Evolutionary conservation across 768 basidiomycete species (phyloP).

Genomic region (Boletus fagicola): DNA sequence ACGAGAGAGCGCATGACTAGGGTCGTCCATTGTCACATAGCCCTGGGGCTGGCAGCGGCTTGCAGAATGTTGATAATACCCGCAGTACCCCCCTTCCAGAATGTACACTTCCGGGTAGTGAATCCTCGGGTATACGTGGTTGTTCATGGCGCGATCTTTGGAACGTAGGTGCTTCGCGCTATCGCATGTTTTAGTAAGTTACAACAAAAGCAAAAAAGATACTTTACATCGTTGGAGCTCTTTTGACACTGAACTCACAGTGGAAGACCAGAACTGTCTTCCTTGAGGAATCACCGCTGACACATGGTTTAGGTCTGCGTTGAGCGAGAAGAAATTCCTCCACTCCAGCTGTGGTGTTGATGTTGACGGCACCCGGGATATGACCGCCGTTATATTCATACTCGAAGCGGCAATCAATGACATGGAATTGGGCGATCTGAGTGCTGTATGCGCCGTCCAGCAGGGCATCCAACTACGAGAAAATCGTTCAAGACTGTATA

Average conservation of each 20-base stretch:
- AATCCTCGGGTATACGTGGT: conserved; percentile 85
- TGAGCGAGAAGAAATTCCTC: conserved; percentile 76
- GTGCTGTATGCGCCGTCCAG: conserved; percentile 71
- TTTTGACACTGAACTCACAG: conserved; percentile 94
- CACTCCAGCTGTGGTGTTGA: conserved; percentile 75
- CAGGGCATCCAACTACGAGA: conserved; percentile 67
- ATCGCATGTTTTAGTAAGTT: conserved; percentile 6
- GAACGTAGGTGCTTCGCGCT: conserved; percentile 94
- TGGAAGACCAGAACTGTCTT: conserved; percentile 94
- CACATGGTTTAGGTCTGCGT: conserved; percentile 60
- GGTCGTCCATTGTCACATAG: conserved; percentile 96
- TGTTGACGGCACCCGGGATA: conserved; percentile 86
- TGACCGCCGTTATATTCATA: conserved; percentile 96
- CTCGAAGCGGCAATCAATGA: conserved; percentile 97
- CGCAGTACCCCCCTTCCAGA: conserved; percentile 93
- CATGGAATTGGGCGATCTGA: conserved; percentile 63
- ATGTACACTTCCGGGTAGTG: conserved; percentile 97
- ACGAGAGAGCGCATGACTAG: conserved; percentile 73
- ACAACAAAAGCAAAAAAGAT: not conserved
- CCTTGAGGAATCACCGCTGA: conserved; percentile 68
- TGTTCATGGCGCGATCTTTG: conserved; percentile 85
- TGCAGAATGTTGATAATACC: conserved; percentile 71
- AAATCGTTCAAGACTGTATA: not conserved
- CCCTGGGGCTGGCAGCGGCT: conserved; percentile 73
- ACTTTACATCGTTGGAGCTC: conserved; percentile 92